Base-by-base conservation (phyloP, 2,329 filamentous ascomycete species). In the Apiospora arundinis region DNA sequence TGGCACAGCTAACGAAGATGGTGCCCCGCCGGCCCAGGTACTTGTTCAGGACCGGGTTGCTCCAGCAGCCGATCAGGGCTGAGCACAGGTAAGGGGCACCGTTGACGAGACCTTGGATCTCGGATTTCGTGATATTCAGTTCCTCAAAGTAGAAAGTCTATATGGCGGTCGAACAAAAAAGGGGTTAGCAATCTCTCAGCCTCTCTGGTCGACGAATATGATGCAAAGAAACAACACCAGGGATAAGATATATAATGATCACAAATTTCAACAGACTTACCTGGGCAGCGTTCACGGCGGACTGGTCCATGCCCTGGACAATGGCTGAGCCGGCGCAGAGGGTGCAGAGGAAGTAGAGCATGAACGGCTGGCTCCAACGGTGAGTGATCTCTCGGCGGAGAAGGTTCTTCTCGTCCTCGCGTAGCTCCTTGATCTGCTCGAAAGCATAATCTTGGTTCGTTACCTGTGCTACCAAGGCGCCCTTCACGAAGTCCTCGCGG, bases 221-320 rank as follows among this genome's bases (percentile, higher is more conserved):
- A 3, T 16, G 42, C 42, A 60, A 32, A 9, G 8, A 2, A 21
- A 21, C 16, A 28, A 4, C 4, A 25, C 14, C 1, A 9, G 18
- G 28, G 11, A n/a, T 18, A n/a, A n/a, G 28, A 6, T 21, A 18
- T 5, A 6, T n/a, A 12, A 21, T 28, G n/a, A 11, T n/a, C 4
- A 28, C 6, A 25, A 46, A 6, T 18, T 18, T 45, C 32, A n/a
- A 2, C n/a, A 0, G 40, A 6, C 67, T 56, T 28, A 90, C 83
- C 74, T 92, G 91, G 11, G 89, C 90, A 48, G 90, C 90, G 76
- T 92, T 92, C 73, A 91, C 89, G 11, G 91, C 90, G 0, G 89
- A 91, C 79, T 92, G 88, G 78, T 92, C 89, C 89, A 91, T 91
- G 76, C 91, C 91, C 77, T 92, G 91, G 0, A 93, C 91, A 23